Evolutionary conservation across 2,329 filamentous ascomycete species (phyloP).

Genomic region (Pyricularia sp.): DNA sequence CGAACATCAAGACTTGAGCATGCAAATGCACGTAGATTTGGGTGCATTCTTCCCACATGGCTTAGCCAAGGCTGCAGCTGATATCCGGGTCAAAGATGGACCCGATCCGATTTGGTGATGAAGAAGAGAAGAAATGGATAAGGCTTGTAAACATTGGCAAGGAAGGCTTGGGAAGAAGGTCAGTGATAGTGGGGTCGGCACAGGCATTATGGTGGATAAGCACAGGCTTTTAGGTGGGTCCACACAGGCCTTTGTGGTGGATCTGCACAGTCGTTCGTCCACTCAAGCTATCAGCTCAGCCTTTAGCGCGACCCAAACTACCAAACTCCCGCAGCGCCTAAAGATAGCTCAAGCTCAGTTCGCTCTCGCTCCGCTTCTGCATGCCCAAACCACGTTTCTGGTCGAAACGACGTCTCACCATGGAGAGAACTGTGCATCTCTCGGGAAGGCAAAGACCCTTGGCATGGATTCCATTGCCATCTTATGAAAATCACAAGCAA

Average conservation of each 20-base stretch:
- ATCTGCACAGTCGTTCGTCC: background rate
- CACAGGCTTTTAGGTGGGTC: too few relatives aligned
- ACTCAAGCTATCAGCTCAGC: background rate
- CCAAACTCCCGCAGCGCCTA: background rate
- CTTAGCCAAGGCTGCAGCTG: background rate
- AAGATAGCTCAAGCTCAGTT: background rate
- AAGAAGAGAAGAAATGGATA: background rate
- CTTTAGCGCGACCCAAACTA: background rate
- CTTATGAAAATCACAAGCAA: too few relatives aligned
- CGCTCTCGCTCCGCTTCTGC: background rate
- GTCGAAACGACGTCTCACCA: background rate
- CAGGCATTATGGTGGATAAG: too few relatives aligned
- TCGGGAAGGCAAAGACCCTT: background rate
- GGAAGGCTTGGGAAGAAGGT: too few relatives aligned
- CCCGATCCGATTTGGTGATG: background rate
- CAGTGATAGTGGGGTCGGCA: too few relatives aligned
- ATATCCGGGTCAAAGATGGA: background rate
- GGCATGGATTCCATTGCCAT: background rate
- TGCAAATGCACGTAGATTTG: background rate
- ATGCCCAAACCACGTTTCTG: background rate
- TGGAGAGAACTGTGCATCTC: background rate
- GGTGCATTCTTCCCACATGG: background rate
- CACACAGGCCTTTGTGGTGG: too few relatives aligned
- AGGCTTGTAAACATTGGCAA: too few relatives aligned
- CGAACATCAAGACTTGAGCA: background rate